Evolutionary conservation across 1,139 yeast species (phyloP).

Genomic region (Blastobotrys elegans): DNA sequence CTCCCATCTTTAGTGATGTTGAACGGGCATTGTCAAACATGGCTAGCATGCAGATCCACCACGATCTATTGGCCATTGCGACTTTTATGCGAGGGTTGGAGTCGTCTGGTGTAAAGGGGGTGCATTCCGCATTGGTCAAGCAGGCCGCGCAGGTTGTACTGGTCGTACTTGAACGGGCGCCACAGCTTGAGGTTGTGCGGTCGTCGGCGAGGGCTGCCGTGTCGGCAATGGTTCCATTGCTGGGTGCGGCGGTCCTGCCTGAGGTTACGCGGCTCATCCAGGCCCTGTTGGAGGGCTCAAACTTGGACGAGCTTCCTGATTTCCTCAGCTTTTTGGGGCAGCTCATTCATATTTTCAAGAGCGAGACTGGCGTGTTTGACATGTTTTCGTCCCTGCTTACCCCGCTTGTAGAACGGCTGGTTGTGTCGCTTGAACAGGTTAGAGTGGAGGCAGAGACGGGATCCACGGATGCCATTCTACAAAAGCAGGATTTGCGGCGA

Average conservation of each 20-base stretch:
- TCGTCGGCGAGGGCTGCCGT: slow-evolving; percentile 85
- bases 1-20: slow-evolving; percentile 72
- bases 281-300: slow-evolving; percentile 62
- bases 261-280: slow-evolving; percentile 72
- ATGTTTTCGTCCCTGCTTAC: slow-evolving; percentile 66
- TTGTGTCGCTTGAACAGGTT: slow-evolving; percentile 47
- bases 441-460: slow-evolving; percentile 38
- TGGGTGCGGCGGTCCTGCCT: slow-evolving; percentile 49
- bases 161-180: slow-evolving; percentile 74
- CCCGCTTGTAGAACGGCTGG: slow-evolving; percentile 67
- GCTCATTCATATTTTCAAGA: slow-evolving; percentile 70
- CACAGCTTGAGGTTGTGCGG: slow-evolving; percentile 63
- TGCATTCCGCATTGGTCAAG: slow-evolving; percentile 28
- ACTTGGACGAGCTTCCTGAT: slow-evolving; percentile 65
- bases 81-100: slow-evolving; percentile 80
- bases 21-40: slow-evolving; percentile 44
- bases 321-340: slow-evolving; percentile 86
- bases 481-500: slow-evolving; percentile 50
- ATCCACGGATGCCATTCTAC: slow-evolving; percentile 40
- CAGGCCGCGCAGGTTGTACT: slow-evolving; percentile 78
- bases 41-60: slow-evolving; percentile 64
- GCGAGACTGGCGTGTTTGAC: slow-evolving; percentile 63
- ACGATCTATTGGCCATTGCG: slow-evolving; percentile 81
- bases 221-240: slow-evolving; percentile 76
- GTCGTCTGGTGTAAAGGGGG: slow-evolving; percentile 15